Evolutionary conservation across 345 rosid species (phyloP).

Genomic region (Viola odorata): DNA sequence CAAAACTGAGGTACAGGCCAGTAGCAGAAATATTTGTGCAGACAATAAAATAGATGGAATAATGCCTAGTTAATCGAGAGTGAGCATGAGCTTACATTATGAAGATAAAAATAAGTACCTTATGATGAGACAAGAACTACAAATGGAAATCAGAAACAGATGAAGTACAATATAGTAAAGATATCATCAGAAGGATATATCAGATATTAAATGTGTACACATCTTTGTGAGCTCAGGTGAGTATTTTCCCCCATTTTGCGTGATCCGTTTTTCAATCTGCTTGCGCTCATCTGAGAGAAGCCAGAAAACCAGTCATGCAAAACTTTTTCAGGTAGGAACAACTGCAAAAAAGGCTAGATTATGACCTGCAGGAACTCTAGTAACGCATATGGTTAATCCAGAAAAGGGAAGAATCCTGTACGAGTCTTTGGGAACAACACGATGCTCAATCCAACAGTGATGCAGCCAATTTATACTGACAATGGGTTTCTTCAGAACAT

Average conservation of each 20-base stretch:
- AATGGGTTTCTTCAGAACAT: constrained; percentile 69
- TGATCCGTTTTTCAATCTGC: constrained; percentile 55
- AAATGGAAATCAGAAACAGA: background rate
- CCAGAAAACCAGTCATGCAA: constrained; percentile 18
- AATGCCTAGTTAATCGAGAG: background rate
- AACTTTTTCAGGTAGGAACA: constrained; percentile 14
- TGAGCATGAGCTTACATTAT: too few species aligned
- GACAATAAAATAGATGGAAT: background rate
- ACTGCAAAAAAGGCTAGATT: constrained; percentile 7
- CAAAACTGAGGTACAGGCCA: too few species aligned
- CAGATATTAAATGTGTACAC: constrained; percentile 88
- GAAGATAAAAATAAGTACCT: too few species aligned
- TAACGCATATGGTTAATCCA: constrained; percentile 77
- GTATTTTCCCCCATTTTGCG: constrained; percentile 78
- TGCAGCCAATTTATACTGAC: constrained; percentile 73
- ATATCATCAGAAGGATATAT: constrained; percentile 59
- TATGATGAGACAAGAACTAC: too few species aligned
- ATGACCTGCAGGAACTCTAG: constrained; percentile 72
- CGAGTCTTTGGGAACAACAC: constrained; percentile 84
- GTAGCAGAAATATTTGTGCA: too few species aligned
- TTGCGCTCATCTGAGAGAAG: constrained; percentile 63
- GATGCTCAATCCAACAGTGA: constrained; percentile 93
- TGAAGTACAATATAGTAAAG: background rate
- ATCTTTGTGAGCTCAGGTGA: constrained; percentile 72
- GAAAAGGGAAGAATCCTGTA: constrained; percentile 83